Evolutionary conservation across 805 yeast species (phyloP).

Genomic region (Myxozyma neglecta): DNA sequence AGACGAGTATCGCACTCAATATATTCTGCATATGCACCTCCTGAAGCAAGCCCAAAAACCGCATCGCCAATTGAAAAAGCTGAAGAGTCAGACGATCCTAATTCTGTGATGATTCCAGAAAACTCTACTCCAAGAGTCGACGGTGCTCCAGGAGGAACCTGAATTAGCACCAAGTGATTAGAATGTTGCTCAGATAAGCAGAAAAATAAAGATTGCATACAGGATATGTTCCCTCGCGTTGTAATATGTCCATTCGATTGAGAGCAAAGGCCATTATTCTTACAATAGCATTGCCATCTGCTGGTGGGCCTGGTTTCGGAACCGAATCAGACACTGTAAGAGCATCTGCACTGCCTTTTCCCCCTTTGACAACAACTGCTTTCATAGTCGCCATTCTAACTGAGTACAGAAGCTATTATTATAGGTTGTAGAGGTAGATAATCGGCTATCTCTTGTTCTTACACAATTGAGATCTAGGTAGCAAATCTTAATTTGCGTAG

Average conservation of each 20-base stretch:
- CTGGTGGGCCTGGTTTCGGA: constrained; percentile 27
- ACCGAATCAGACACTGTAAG: constrained; percentile 34
- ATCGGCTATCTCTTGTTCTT: no score
- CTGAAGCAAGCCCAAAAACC: constrained; percentile 42
- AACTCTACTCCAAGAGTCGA: constrained; percentile 43
- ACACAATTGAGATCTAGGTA: no score
- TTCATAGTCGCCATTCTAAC: constrained; percentile 34
- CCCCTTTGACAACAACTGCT: constrained; percentile 36
- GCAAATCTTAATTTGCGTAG: no score
- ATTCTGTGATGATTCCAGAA: constrained; percentile 37
- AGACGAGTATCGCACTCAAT: constrained; percentile 37
- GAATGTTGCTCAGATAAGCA: neutral
- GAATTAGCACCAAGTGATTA: neutral
- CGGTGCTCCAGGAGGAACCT: constrained; percentile 38
- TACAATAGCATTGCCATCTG: constrained; percentile 38
- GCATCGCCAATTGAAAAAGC: constrained; percentile 37
- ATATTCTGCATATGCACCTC: constrained; percentile 45
- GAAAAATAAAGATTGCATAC: neutral
- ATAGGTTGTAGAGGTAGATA: neutral
- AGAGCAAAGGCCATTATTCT: constrained; percentile 41
- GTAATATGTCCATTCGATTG: constrained; percentile 41
- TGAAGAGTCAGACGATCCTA: constrained; percentile 36
- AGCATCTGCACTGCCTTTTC: constrained; percentile 36
- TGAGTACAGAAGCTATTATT: neutral
- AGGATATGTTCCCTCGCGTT: constrained; percentile 39